These are phyloP conservation scores for Leucocoprinus leucothites DNA, from an alignment of 768 basidiomycete genomes.

Conservation along the genomic window DNA sequence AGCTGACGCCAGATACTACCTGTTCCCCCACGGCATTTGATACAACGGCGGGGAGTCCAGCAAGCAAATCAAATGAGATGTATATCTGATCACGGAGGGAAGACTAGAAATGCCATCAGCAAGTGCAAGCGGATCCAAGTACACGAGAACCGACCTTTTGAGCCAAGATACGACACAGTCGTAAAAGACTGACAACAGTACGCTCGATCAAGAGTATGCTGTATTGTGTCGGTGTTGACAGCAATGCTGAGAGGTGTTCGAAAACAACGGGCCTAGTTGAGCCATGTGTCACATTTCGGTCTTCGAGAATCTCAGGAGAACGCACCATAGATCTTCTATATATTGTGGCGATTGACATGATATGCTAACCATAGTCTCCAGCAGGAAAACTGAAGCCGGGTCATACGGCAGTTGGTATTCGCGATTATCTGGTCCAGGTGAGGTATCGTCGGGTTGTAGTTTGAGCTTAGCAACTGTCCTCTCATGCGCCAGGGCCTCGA, in stretches of 20 bases:
- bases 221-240: conserved; percentile 76
- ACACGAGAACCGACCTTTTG: conserved; percentile 52
- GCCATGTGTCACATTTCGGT: background rate
- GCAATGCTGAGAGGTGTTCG: conserved; percentile 82
- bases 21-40: conserved; percentile 88
- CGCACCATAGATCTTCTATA: conserved; percentile 88
- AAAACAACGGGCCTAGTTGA: conserved; percentile 88
- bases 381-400: conserved; percentile 89
- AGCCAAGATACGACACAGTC: conserved; percentile 80
- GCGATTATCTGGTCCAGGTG: conserved; percentile 38
- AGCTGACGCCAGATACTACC: conserved; percentile 75
- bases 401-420: conserved; percentile 79
- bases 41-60: conserved; percentile 73
- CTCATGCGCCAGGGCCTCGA: conserved; percentile 89
- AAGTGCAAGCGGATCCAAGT: conserved; percentile 2
- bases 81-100: conserved; percentile 91
- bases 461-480: conserved; percentile 78
- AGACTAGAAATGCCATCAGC: conserved; percentile 41
- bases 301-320: conserved; percentile 8
- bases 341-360: conserved; percentile 70
- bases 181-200: conserved; percentile 84
- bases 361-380: conserved; percentile 94
- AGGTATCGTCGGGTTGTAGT: conserved; percentile 61
- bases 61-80: conserved; percentile 87
- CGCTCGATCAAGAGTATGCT: conserved; percentile 91